Evolutionary conservation across 2,329 filamentous ascomycete species (phyloP).

Genomic region (Clonostachys byssicola): DNA sequence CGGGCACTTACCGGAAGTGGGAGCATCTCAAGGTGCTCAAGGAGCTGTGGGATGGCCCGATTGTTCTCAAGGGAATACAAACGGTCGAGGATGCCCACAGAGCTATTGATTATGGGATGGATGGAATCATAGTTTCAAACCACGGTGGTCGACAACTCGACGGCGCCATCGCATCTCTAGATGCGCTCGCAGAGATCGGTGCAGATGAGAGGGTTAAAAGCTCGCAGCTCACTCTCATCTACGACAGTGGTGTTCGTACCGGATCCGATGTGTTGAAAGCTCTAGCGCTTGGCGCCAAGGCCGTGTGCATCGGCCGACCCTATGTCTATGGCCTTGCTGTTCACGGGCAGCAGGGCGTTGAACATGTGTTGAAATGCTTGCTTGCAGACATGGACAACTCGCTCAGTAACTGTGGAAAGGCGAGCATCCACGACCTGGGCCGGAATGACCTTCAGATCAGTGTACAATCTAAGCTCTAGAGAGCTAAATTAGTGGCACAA

Average conservation of each 20-base stretch:
- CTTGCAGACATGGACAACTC: conserved; percentile 32
- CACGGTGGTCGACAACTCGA: conserved; percentile 37
- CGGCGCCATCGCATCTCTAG: conserved; percentile 42
- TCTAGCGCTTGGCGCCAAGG: conserved; percentile 31
- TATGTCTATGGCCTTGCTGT: conserved; percentile 27
- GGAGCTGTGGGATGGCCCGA: conserved; percentile 53
- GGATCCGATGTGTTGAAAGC: conserved; percentile 35
- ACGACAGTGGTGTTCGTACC: conserved; percentile 32
- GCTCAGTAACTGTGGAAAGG: too few relatives aligned
- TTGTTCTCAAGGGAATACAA: conserved; percentile 35
- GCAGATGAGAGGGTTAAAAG: conserved; percentile 23
- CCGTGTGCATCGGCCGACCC: conserved; percentile 37
- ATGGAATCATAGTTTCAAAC: conserved; percentile 35
- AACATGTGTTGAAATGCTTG: conserved; percentile 42
- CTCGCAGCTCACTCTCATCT: conserved; percentile 44
- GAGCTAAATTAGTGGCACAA: too few relatives aligned
- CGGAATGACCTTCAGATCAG: too few relatives aligned
- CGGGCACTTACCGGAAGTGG: conserved; percentile 47
- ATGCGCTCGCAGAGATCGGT: conserved; percentile 43
- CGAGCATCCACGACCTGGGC: too few relatives aligned
- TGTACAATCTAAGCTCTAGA: too few relatives aligned
- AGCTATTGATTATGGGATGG: conserved; percentile 27
- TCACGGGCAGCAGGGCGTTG: conserved; percentile 41
- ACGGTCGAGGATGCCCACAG: conserved; percentile 31
- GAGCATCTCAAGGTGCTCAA: conserved; percentile 55